A percentile compares a stretch with the other conserved stretches of the same genome.
These are phyloP conservation scores for Capillidium heterosporum DNA, from an alignment of 371 early-diverging fungal genomes.

Conservation along the genomic window DNA sequence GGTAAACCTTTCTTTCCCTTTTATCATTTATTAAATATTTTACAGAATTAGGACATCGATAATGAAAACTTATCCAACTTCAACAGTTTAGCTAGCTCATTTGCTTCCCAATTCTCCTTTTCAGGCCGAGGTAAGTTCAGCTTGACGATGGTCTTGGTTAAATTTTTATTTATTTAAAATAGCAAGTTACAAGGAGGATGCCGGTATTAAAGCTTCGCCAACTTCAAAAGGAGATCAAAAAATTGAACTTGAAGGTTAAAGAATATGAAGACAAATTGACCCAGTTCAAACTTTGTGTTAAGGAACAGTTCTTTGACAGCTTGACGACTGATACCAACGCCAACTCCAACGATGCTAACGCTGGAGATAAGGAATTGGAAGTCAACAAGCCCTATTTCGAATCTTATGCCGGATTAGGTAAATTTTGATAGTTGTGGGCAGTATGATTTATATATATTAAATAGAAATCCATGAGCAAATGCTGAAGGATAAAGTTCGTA, in stretches of 20 bases:
- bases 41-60: conserved; percentile 35
- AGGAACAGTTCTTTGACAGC: conserved; percentile 44
- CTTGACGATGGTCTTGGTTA: no score
- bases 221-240: conserved; percentile 21
- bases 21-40: not conserved
- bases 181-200: not conserved
- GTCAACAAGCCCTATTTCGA: conserved; percentile 61
- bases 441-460: not conserved
- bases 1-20: no score
- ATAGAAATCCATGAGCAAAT: conserved; percentile 39
- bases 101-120: not conserved
- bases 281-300: conserved; percentile 44
- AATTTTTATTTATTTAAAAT: not conserved
- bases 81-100: not conserved
- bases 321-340: not conserved
- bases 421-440: not conserved
- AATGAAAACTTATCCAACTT: conserved; percentile 10
- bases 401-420: conserved; percentile 61
- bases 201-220: no score
- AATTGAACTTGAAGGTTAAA: conserved; percentile 22
- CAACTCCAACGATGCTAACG: not conserved
- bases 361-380: conserved; percentile 13
- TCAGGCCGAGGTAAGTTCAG: no score
- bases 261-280: conserved; percentile 34
- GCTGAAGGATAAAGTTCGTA: conserved; percentile 61